These are phyloP conservation scores for Raphanus raphanistrum DNA, from an alignment of 345 rosid species.

Conservation along the genomic window DNA sequence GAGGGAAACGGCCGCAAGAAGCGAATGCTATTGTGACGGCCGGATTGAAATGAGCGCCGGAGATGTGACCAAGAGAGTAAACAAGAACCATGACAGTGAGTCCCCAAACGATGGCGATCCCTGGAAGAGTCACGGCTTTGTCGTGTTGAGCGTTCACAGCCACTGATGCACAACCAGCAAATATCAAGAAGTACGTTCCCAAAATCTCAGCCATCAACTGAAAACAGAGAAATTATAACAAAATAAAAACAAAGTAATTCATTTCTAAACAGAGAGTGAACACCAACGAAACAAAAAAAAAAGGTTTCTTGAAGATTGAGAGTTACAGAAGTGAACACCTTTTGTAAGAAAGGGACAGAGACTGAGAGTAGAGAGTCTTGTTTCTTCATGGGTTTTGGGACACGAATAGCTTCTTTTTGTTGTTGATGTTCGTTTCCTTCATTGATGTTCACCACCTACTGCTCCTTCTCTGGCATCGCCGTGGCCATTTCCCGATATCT, in stretches of 20 bases:
- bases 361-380: conserved; percentile 46
- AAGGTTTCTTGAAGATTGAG: not conserved
- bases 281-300: not conserved
- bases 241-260: not conserved
- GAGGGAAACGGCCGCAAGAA: conserved; percentile 72
- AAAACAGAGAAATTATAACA: not conserved
- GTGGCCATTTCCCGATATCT: conserved; percentile 34
- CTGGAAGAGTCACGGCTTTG: conserved; percentile 65
- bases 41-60: conserved; percentile 97
- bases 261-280: not conserved
- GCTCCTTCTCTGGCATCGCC: conserved; percentile 36
- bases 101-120: conserved; percentile 86
- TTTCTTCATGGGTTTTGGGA: conserved; percentile 25
- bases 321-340: conserved; percentile 47
- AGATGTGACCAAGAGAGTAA: conserved; percentile 89
- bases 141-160: conserved; percentile 65
- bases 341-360: conserved; percentile 78
- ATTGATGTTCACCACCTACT: conserved; percentile 55
- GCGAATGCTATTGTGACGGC: conserved; percentile 96
- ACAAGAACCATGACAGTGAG: conserved; percentile 81
- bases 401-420: conserved; percentile 20
- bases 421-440: conserved; percentile 36
- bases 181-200: conserved; percentile 93
- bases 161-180: conserved; percentile 83
- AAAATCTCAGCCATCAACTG: conserved; percentile 73